phyloP scores from a whole-genome alignment of 2,329 filamentous ascomycete genomes.

The Colletotrichum somersetense region DNA sequence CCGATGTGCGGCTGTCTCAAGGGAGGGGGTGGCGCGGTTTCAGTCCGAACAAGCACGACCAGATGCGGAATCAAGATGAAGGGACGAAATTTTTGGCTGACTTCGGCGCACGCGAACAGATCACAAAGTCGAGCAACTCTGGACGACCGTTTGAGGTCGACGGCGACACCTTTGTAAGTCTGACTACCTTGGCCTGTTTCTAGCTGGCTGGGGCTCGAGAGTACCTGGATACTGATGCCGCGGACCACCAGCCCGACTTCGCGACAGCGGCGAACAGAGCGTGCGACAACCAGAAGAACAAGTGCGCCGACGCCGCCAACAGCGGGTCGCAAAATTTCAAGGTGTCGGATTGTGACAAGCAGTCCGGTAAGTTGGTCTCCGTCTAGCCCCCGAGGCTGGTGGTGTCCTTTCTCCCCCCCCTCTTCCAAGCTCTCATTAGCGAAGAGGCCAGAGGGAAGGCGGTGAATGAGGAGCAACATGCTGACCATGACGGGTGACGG shows the following conservation, averaged over 20 bases:
- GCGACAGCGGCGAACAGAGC: slow-evolving; percentile 56
- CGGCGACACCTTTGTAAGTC: slow-evolving; percentile 59
- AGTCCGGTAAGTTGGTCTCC: slow-evolving; percentile 55
- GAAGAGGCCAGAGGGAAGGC: background rate
- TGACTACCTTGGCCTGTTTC: background rate
- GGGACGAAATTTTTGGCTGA: slow-evolving; percentile 18
- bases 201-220: background rate
- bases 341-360: slow-evolving; percentile 60
- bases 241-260: slow-evolving; percentile 55
- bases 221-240: slow-evolving; percentile 20
- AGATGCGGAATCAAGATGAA: slow-evolving; percentile 4
- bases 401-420: too few species aligned
- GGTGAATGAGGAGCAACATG: background rate
- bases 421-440: background rate
- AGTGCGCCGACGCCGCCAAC: slow-evolving; percentile 59
- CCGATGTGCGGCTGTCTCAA: slow-evolving; percentile 2
- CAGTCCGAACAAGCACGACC: slow-evolving; percentile 6
- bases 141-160: slow-evolving; percentile 58
- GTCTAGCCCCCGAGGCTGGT: background rate
- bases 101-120: slow-evolving; percentile 45
- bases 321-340: slow-evolving; percentile 48
- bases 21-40: background rate
- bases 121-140: slow-evolving; percentile 55
- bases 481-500: background rate
- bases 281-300: slow-evolving; percentile 64